These are phyloP conservation scores for Kluyveromyces aestuarii DNA, from an alignment of 805 yeast species.

Conservation along the genomic window DNA sequence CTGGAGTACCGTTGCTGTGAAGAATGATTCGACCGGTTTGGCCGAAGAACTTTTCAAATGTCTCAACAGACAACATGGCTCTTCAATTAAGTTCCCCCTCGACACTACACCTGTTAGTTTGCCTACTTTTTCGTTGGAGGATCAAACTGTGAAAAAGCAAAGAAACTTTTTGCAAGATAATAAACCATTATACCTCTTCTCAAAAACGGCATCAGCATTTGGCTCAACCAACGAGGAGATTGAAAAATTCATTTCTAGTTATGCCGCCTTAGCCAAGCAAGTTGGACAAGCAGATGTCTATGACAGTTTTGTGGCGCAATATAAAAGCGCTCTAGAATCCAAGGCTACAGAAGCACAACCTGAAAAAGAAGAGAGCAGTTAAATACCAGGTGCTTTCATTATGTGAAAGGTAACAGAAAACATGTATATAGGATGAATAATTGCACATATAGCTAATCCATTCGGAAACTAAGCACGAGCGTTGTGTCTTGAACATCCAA, in stretches of 20 bases:
- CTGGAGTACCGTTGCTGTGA: slow-evolving; percentile 13
- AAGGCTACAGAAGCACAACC: neutral
- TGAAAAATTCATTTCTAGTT: slow-evolving; percentile 8
- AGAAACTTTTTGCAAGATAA: slow-evolving; percentile 9
- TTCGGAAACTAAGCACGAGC: neutral
- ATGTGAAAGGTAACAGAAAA: neutral
- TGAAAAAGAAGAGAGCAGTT: neutral
- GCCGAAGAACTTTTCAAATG: slow-evolving; percentile 13
- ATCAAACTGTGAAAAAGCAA: slow-evolving; percentile 6
- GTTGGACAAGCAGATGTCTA: slow-evolving; percentile 5
- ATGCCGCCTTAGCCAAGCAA: slow-evolving; percentile 6
- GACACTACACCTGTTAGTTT: slow-evolving; percentile 4
- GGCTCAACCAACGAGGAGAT: slow-evolving; percentile 6
- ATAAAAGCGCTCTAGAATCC: neutral
- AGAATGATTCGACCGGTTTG: slow-evolving; percentile 18
- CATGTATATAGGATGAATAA: neutral
- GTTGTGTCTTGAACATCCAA: neutral
- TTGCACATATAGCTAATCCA: neutral
- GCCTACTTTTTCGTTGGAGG: slow-evolving; percentile 6
- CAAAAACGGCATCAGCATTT: slow-evolving; percentile 14
- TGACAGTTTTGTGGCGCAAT: slow-evolving; percentile 3
- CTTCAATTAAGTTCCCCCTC: slow-evolving; percentile 2
- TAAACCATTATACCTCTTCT: slow-evolving; percentile 16
- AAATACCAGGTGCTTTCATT: neutral
- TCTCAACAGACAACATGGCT: slow-evolving; percentile 12